Evolutionary conservation across 140 eudicot genomes (phyloP).

Genomic region (Stevia rebaudiana): DNA sequence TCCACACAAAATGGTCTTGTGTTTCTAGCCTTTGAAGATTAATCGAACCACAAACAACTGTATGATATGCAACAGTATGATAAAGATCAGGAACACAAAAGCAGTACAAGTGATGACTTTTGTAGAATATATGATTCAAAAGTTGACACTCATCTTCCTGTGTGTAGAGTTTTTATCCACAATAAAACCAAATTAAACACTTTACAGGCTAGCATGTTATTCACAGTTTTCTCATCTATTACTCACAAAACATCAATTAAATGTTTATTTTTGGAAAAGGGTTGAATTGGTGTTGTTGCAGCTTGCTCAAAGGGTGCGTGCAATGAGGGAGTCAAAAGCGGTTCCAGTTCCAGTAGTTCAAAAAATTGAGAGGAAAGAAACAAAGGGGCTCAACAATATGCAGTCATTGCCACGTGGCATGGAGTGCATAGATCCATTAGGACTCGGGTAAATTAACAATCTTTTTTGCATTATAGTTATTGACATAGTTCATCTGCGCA

Average conservation of each 20-base stretch:
- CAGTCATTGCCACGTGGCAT: conserved; percentile 90
- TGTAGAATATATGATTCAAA: no score
- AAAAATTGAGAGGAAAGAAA: conserved; percentile 50
- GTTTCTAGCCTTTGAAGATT: no score
- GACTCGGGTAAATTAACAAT: conserved; percentile 54
- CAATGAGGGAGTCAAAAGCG: conserved; percentile 78
- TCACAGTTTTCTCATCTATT: background rate
- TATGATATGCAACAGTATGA: no score
- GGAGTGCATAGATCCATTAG: conserved; percentile 90
- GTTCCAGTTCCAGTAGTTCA: conserved; percentile 34
- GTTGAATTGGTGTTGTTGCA: conserved; percentile 28
- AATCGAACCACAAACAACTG: no score
- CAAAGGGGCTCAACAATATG: conserved; percentile 52
- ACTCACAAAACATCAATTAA: no score
- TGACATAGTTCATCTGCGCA: background rate
- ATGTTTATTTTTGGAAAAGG: background rate
- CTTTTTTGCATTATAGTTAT: background rate
- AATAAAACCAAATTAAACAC: no score
- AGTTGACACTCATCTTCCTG: no score
- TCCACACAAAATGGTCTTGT: no score
- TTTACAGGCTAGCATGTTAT: background rate
- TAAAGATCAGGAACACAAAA: no score
- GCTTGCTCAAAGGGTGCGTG: conserved; percentile 90
- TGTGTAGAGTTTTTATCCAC: no score
- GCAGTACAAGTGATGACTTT: no score